Evolutionary conservation across 257 asterid species (phyloP).

Genomic region (Striga asiatica): DNA sequence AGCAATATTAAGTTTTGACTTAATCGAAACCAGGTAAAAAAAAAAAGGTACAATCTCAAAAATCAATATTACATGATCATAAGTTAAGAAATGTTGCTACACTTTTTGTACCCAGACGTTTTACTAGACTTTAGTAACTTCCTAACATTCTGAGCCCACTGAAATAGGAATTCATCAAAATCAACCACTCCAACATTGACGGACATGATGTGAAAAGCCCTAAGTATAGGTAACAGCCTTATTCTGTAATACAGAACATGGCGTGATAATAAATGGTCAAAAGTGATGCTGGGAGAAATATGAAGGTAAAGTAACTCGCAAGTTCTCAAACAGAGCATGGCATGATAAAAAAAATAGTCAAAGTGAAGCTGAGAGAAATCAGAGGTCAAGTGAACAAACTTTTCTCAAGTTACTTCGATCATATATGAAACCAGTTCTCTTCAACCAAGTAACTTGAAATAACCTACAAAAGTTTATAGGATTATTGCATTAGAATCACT

Average conservation of each 20-base stretch:
- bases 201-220: constrained; percentile 2
- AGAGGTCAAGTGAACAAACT: constrained; percentile 51
- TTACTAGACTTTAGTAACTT: neutral
- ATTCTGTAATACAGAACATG: neutral
- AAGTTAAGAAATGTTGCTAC: neutral
- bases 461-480: constrained; percentile 62
- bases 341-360: no score
- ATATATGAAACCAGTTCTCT: constrained; percentile 74
- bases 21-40: neutral
- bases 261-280: neutral
- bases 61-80: neutral
- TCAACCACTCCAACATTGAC: constrained; percentile 1
- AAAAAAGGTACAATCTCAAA: no score
- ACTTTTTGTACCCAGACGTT: neutral
- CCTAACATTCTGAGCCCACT: neutral
- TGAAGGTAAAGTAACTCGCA: no score
- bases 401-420: constrained; percentile 60
- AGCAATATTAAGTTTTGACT: constrained; percentile 4
- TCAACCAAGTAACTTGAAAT: constrained; percentile 85
- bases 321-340: no score
- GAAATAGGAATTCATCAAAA: neutral
- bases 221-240: neutral
- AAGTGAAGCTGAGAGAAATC: no score
- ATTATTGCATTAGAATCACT: constrained; percentile 20
- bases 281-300: neutral